A percentile compares a stretch with the other conserved stretches of the same genome.
Conservation (phyloP, 116 monocot species). For the Dioscorea cayenensis region DNA sequence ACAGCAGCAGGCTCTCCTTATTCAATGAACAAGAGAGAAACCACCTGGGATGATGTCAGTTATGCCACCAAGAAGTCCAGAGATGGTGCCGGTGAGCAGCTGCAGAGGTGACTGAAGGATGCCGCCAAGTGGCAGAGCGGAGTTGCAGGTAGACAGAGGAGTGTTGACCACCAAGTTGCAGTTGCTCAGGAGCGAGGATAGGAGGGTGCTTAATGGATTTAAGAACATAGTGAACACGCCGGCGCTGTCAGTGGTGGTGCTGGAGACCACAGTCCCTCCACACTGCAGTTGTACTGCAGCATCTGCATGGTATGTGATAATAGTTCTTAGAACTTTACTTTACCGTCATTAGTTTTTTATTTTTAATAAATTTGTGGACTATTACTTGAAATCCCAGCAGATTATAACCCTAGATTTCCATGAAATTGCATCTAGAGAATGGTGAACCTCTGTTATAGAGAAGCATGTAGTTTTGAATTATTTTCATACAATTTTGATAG, state of each 20-base stretch:
- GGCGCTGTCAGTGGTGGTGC: slow-evolving; percentile 15
- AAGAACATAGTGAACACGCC: slow-evolving; percentile 20
- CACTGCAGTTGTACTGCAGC: slow-evolving; percentile 26
- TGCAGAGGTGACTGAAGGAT: slow-evolving; percentile 16
- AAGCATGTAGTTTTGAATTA: too few relatives aligned
- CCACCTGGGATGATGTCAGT: slow-evolving; percentile 8
- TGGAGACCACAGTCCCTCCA: slow-evolving; percentile 12
- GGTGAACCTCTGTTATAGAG: too few relatives aligned
- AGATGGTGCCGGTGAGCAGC: neutral
- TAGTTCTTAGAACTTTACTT: too few relatives aligned
- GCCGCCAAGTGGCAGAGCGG: slow-evolving; percentile 13
- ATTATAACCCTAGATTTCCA: too few relatives aligned
- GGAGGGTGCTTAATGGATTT: slow-evolving; percentile 9
- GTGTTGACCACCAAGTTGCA: slow-evolving; percentile 42
- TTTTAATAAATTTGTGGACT: too few relatives aligned
- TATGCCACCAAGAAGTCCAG: slow-evolving; percentile 10
- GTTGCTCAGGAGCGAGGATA: slow-evolving; percentile 19
- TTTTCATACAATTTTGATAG: too few relatives aligned
- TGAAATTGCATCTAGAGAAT: too few relatives aligned
- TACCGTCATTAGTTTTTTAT: too few relatives aligned
- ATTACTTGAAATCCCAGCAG: too few relatives aligned
- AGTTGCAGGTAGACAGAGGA: slow-evolving; percentile 40
- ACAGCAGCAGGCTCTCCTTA: too few relatives aligned
- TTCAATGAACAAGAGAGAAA: slow-evolving; percentile 6
- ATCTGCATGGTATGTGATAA: slow-evolving; percentile 15